Percentiles rank a stretch among this genome's conserved stretches.
phyloP scores from a whole-genome alignment of 2,329 filamentous ascomycete genomes.

The Microthyrium microscopicum region DNA sequence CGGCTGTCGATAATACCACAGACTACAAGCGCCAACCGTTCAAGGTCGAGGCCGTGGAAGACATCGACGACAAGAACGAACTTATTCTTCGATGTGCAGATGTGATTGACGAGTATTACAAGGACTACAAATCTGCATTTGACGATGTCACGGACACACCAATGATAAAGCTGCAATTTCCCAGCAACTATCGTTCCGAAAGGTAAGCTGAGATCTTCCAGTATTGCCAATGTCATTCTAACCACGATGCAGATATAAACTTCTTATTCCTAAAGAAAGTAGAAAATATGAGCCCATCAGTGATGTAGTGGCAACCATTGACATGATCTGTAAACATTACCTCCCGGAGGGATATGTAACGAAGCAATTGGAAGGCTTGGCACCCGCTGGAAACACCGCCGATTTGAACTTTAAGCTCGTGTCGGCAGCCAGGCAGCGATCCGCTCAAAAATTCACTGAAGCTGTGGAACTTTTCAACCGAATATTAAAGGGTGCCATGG shows the following conservation, averaged over 20 bases:
- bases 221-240: conserved; percentile 11
- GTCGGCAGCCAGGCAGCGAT: conserved; percentile 52
- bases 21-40: not conserved
- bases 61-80: not conserved
- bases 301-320: conserved; percentile 39
- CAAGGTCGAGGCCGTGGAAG: not conserved
- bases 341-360: conserved; percentile 40
- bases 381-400: conserved; percentile 53
- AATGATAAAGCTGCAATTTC: conserved; percentile 63
- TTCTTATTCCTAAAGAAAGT: conserved; percentile 62
- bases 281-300: conserved; percentile 49
- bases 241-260: conserved; percentile 39
- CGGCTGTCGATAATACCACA: no score
- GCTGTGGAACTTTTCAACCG: conserved; percentile 66
- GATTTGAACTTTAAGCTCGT: conserved; percentile 66
- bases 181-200: conserved; percentile 53
- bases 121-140: conserved; percentile 31
- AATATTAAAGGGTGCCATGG: conserved; percentile 46
- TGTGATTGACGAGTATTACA: conserved; percentile 21
- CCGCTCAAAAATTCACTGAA: conserved; percentile 51
- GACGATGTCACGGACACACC: conserved; percentile 25
- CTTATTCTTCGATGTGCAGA: conserved; percentile 20
- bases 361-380: conserved; percentile 37
- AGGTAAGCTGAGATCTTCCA: conserved; percentile 29
- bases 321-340: conserved; percentile 54